These are phyloP conservation scores for Didymella keratinophila DNA, from an alignment of 2,329 filamentous ascomycete species.

Conservation along the genomic window DNA sequence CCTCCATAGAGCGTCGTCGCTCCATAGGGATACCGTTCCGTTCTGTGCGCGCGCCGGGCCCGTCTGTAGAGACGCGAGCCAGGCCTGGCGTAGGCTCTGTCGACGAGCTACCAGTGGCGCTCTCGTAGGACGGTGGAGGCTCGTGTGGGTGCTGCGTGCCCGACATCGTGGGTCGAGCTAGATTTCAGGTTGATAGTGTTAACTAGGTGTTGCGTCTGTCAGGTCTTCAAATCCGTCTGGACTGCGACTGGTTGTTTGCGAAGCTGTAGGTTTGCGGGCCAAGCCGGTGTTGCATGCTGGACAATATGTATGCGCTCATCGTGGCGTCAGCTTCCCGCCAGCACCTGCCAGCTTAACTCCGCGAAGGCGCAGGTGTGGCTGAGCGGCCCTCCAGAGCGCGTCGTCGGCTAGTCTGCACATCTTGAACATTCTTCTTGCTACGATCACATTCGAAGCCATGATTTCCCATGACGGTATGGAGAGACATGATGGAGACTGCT, in stretches of 20 bases:
- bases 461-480: background rate
- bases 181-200: background rate
- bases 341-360: slow-evolving; percentile 2
- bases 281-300: slow-evolving; percentile 1
- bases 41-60: slow-evolving; percentile 41
- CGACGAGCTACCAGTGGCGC: slow-evolving; percentile 36
- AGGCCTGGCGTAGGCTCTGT: slow-evolving; percentile 32
- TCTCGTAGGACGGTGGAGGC: slow-evolving; percentile 47
- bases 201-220: background rate
- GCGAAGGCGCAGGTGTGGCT: slow-evolving; percentile 9
- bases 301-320: slow-evolving; percentile 17
- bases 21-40: slow-evolving; percentile 63
- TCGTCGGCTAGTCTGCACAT: background rate
- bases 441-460: background rate
- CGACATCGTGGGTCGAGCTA: slow-evolving; percentile 11
- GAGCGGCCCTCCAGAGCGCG: background rate
- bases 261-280: background rate
- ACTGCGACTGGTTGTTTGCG: background rate
- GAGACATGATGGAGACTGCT: background rate
- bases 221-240: no score
- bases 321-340: slow-evolving; percentile 15
- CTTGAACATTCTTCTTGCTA: background rate
- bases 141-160: slow-evolving; percentile 30
- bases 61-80: slow-evolving; percentile 43
- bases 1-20: slow-evolving; percentile 67